Base-by-base conservation (phyloP, 371 early-diverging fungal genomes). In the Apophysomyces trapeziformis region DNA sequence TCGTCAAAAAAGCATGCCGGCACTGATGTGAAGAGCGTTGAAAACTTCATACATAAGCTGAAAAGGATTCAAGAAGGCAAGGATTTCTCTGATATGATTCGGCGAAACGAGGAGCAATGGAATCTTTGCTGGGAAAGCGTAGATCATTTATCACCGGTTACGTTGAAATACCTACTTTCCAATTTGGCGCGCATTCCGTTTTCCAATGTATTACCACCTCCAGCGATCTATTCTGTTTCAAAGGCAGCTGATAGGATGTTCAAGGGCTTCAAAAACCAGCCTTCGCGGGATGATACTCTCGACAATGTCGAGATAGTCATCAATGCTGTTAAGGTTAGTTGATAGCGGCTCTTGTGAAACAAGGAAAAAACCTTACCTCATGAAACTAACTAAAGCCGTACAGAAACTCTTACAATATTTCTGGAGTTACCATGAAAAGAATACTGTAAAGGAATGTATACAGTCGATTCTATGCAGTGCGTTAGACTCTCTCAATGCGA, bases 301-400 rank as follows among this genome's bases (percentile, higher is more conserved):
- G 54, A 50, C 9, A 50, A 50, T 21, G 54, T 50, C 21, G 54
- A 50, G 21, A 21, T 50, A 5, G 54, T 50, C 54, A 50, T 50
- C 54, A 16, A 50, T 11, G 54, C 21, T 8, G 54, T 50, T 50
- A 50, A 50, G 54, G 54, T 50, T 50, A 50, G 54, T 21, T 50
- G 41, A 41, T 41, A 41, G 3, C 8, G 13, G 0, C 8, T 13
- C 41, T 41, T 13, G 41, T 41, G 41, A 5, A 41, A 41, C 41
- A 41, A 50, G 4, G 26, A 26, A 16, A 21, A 50, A 21, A 16
- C 21, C 5, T 50, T 50, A 5, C 21, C 9, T 50, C 21, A 32
- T 21, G 8, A 21, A n/a, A 11, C 54, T 50, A 50, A 50, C 21
- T 1, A 21, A 50, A 35, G 5, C 21, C 7, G 21, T 21, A 11